Percentiles rank a stretch among this genome's conserved stretches.
Evolutionary conservation across 345 rosid genomes (phyloP).

Genomic region (Nasturtium officinale): DNA sequence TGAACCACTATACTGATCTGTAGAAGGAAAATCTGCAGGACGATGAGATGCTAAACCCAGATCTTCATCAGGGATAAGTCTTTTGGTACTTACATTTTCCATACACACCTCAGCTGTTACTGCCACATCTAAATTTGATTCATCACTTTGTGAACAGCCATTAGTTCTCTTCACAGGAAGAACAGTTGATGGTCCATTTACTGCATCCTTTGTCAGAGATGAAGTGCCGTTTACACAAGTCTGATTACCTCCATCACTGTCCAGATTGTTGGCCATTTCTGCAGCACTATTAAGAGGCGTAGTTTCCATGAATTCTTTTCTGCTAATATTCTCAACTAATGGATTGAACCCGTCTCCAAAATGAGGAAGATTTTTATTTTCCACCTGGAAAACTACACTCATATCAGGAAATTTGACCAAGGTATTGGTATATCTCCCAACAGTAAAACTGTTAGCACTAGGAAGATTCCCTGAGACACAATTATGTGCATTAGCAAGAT

Average conservation of each 20-base stretch:
- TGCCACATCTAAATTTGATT: slow-evolving; percentile 47
- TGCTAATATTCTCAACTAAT: slow-evolving; percentile 38
- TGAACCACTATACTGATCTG: slow-evolving; percentile 29
- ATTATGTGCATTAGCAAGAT: slow-evolving; percentile 29
- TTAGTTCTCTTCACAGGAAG: slow-evolving; percentile 36
- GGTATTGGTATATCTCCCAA: slow-evolving; percentile 5
- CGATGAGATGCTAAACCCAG: slow-evolving; percentile 46
- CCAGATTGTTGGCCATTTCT: slow-evolving; percentile 21
- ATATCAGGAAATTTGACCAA: slow-evolving; percentile 36
- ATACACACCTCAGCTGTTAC: slow-evolving; percentile 28
- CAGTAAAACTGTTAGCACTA: slow-evolving; percentile 36
- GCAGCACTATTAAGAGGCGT: slow-evolving; percentile 6
- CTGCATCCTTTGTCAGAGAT: slow-evolving; percentile 35
- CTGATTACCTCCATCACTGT: slow-evolving; percentile 37
- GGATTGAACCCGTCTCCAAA: slow-evolving; percentile 29
- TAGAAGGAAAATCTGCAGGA: slow-evolving; percentile 37
- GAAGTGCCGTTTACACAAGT: slow-evolving; percentile 32
- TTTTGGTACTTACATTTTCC: slow-evolving; percentile 43
- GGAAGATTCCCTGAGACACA: slow-evolving; percentile 31
- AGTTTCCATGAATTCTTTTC: slow-evolving; percentile 35
- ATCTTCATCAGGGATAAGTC: slow-evolving; percentile 42
- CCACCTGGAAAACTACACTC: slow-evolving; percentile 37
- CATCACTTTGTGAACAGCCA: slow-evolving; percentile 38
- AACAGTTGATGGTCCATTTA: slow-evolving; percentile 34
- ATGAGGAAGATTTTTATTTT: slow-evolving; percentile 29